Evolutionary conservation across 2,329 filamentous ascomycete species (phyloP).

Genomic region (Cordyceps javanica): DNA sequence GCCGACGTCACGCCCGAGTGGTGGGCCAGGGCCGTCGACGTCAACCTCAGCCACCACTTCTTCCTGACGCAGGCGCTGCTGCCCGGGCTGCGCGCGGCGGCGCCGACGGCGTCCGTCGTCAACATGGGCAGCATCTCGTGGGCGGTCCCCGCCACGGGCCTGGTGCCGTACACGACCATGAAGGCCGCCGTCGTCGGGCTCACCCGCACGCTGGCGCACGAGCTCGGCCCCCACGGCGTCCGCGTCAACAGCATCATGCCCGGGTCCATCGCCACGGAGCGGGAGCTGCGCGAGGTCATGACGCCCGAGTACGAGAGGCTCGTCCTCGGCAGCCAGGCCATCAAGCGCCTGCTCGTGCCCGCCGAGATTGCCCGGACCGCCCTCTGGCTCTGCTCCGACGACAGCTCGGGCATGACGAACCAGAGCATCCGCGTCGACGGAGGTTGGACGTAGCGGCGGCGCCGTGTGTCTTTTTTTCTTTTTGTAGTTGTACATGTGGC

Average conservation of each 20-base stretch:
- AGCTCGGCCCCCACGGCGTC: constrained; percentile 46
- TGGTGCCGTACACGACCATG: constrained; percentile 52
- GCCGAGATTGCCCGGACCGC: constrained; percentile 41
- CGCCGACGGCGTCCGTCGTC: constrained; percentile 55
- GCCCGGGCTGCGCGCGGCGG: constrained; percentile 60
- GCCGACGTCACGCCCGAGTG: constrained; percentile 27
- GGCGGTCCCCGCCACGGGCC: constrained; percentile 44
- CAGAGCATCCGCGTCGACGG: constrained; percentile 31
- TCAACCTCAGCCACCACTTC: constrained; percentile 40
- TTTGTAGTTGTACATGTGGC: no score
- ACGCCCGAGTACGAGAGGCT: constrained; percentile 35
- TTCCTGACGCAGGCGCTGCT: constrained; percentile 68
- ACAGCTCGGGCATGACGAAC: constrained; percentile 40
- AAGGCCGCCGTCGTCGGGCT: constrained; percentile 55
- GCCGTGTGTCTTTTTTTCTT: no score
- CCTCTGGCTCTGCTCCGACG: constrained; percentile 39
- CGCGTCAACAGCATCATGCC: constrained; percentile 45
- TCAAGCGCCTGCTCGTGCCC: constrained; percentile 35
- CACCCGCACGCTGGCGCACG: constrained; percentile 53
- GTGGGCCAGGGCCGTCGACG: constrained; percentile 32
- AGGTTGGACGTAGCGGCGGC: constrained; percentile 29
- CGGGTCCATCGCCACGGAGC: constrained; percentile 39
- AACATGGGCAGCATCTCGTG: constrained; percentile 50
- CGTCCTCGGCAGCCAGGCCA: constrained; percentile 33
- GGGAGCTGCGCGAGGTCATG: constrained; percentile 37